phyloP scores from a whole-genome alignment of 1,284 basidiomycete genomes.

The Ustilago vetiveriae region DNA sequence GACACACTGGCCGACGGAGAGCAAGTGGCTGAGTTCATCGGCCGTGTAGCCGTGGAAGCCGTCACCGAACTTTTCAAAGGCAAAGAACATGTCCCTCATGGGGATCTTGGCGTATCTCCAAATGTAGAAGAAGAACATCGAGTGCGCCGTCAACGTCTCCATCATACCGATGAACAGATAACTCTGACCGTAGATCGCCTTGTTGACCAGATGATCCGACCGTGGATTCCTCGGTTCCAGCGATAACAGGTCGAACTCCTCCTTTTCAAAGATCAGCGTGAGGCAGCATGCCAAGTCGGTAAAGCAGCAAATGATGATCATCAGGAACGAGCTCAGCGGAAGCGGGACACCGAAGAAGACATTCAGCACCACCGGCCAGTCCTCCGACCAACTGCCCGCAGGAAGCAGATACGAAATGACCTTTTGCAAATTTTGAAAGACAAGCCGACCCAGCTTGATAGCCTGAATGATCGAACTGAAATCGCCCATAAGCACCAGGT shows the following conservation, averaged over 20 bases:
- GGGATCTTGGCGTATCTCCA: slow-evolving; percentile 69
- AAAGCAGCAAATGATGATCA: slow-evolving; percentile 68
- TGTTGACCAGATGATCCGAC: slow-evolving; percentile 69
- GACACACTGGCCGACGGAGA: slow-evolving; percentile 64
- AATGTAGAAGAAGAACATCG: slow-evolving; percentile 71
- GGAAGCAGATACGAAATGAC: slow-evolving; percentile 64
- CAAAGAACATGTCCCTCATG: slow-evolving; percentile 32
- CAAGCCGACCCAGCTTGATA: slow-evolving; percentile 71
- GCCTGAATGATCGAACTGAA: slow-evolving; percentile 59
- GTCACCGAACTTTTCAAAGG: slow-evolving; percentile 56
- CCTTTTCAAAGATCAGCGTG: slow-evolving; percentile 73
- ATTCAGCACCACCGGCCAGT: slow-evolving; percentile 75
- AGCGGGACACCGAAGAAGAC: slow-evolving; percentile 71
- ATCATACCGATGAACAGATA: slow-evolving; percentile 75
- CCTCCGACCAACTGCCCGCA: slow-evolving; percentile 73
- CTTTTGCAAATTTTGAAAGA: slow-evolving; percentile 77
- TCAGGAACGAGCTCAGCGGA: slow-evolving; percentile 71
- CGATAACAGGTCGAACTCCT: slow-evolving; percentile 72
- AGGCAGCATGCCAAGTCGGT: slow-evolving; percentile 71
- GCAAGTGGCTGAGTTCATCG: slow-evolving; percentile 66
- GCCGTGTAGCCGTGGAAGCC: slow-evolving; percentile 71
- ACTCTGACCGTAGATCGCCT: slow-evolving; percentile 73
- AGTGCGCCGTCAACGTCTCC: slow-evolving; percentile 71
- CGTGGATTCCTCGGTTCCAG: slow-evolving; percentile 50
- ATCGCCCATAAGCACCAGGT: slow-evolving; percentile 56